Conservation (phyloP, 192 early-diverging fungal species). For the Coemansia sp. region DNA sequence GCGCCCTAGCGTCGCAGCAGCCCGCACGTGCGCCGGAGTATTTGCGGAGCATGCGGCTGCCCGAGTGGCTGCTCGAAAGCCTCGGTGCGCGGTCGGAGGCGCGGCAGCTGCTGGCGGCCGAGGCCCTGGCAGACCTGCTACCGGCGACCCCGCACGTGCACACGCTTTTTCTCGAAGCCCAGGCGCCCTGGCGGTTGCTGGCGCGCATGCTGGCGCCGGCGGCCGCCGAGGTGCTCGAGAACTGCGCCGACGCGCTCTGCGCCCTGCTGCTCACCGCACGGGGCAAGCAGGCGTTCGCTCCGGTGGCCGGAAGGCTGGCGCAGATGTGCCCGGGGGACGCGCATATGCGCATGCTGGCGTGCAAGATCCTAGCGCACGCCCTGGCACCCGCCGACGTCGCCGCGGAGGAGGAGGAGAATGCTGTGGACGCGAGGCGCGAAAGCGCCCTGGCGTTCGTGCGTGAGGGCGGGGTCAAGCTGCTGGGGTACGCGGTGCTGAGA, state of each 20-base stretch:
- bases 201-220: too few relatives aligned
- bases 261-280: conserved; percentile 62
- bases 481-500: conserved; percentile 83
- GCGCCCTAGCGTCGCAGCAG: conserved; percentile 81
- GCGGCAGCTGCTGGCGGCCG: conserved; percentile 83
- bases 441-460: conserved; percentile 80
- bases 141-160: conserved; percentile 59
- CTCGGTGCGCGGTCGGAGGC: conserved; percentile 58
- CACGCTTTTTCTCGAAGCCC: conserved; percentile 44
- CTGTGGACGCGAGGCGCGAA: conserved; percentile 31
- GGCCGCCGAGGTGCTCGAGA: conserved; percentile 93
- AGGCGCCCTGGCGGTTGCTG: too few relatives aligned
- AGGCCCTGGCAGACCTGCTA: conserved; percentile 81
- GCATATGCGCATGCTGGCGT: conserved; percentile 73
- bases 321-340: conserved; percentile 85
- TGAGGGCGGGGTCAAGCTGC: conserved; percentile 71
- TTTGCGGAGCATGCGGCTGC: conserved; percentile 60
- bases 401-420: background rate
- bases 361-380: conserved; percentile 85
- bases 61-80: conserved; percentile 62
- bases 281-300: conserved; percentile 72
- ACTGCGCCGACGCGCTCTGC: conserved; percentile 82
- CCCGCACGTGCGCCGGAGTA: conserved; percentile 62
- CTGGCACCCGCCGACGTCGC: conserved; percentile 49
- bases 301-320: conserved; percentile 83